Evolutionary conservation across 495 filamentous ascomycete species (phyloP), one percentile per base, ranked within the genome.

Genomic region (Aspergillus saccharolyticus): DNA sequence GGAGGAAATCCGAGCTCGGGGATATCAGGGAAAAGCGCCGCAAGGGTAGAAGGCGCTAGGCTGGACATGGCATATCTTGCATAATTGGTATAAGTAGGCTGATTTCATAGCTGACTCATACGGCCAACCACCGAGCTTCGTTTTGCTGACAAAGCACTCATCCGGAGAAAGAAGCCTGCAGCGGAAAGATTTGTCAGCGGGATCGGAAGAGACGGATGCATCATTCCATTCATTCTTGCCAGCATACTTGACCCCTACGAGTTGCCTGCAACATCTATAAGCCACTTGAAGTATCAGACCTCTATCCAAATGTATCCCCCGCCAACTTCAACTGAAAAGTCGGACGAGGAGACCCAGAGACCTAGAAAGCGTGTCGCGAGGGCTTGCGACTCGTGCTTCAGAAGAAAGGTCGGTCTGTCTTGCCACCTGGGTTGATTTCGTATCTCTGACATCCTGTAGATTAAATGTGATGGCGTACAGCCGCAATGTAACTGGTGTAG

Each of bases 401-500:
- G 63, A 56, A 61, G 76, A 57, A 81, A 81, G 74, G 78, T 74
- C 70, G 74, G 78, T 74, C 70, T 45, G 20, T 42, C 25, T 50
- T 20, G 24, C 22, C 43, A 25, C 19, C 20, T 33, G 33, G 44
- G 21, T 9, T 44, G 7, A n/a, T 10, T 56, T 21, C 51, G 43
- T 2, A 12, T 25, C 54, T 50, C 16, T 52, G 21, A 8, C 15
- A 0, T 2, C 21, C 22, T 51, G n/a, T 52, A 82, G 78, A 82
- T 82, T 52, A 78, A 79, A 74, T 82, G 79, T 55, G 79, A 82
- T 55, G 68, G 66, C 12, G 72, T 66, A 8, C 43, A 65, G 2
- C 71, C 72, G 4, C 56, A 70, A 50, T 82, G 79, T 67, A 77
- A 82, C 63, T 82, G 79, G 79, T 82, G 79, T 54, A 71, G 68